Evolutionary conservation across 495 filamentous ascomycete species (phyloP).

Genomic region (Aspergillus indologenus): DNA sequence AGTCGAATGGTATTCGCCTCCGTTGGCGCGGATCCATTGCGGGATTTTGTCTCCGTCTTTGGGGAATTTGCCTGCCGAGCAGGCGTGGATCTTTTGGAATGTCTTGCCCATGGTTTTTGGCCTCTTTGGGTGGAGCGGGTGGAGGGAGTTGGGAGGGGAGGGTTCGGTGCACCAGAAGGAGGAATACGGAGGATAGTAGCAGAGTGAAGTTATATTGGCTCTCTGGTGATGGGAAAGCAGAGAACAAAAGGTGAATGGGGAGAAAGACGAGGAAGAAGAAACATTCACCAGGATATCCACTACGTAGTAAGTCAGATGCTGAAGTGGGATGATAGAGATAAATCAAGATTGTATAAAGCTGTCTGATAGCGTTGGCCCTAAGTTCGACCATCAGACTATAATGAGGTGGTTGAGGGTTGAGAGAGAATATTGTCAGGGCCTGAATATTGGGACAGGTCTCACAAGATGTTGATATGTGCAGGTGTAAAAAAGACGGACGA

Average conservation of each 20-base stretch:
- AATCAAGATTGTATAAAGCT: neutral
- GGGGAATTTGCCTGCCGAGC: constrained; percentile 42
- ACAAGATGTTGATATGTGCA: too few species aligned
- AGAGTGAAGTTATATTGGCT: too few species aligned
- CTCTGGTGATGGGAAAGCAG: too few species aligned
- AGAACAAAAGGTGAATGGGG: neutral
- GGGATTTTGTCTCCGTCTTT: constrained; percentile 40
- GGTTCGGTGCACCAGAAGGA: constrained; percentile 7
- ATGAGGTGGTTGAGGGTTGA: neutral
- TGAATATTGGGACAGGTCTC: too few species aligned
- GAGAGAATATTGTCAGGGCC: neutral
- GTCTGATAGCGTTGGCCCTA: neutral
- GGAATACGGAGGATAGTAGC: too few species aligned
- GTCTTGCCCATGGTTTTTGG: constrained; percentile 29
- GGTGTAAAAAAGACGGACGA: too few species aligned
- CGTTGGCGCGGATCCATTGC: constrained; percentile 53
- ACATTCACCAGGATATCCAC: too few species aligned
- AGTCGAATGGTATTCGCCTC: constrained; percentile 43
- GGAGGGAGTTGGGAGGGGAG: neutral
- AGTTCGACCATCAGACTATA: too few species aligned
- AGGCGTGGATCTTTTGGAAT: constrained; percentile 27
- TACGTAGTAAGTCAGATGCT: neutral
- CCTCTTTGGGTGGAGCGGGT: neutral
- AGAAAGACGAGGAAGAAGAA: neutral
- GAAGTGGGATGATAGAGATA: constrained; percentile 14